Evolutionary conservation across 495 filamentous ascomycete species (phyloP), one percentile per base, ranked within the genome.

Genomic region (Xanthoparmelia taractica): DNA sequence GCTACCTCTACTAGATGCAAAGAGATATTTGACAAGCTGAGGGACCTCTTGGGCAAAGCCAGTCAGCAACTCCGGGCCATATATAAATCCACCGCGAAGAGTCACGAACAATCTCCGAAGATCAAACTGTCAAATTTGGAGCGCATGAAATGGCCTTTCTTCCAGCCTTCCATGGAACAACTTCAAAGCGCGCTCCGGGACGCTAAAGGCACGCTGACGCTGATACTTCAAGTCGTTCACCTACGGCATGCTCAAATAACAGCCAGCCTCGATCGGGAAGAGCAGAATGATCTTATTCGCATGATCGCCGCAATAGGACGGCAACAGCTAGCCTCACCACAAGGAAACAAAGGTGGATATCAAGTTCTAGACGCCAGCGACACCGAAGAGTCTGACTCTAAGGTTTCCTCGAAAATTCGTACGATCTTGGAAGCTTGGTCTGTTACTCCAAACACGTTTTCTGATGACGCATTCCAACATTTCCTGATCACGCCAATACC

Each of bases 191-290:
- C 13, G 20, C 50, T 54, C 2, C 17, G 50, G 33, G 50, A 54
- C 7, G 50, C 50, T n/a, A 54, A 54, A n/a, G 29, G 27, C 2
- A 54, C 50, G 27, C 50, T 54, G 17, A 54, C 29, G 1, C 10
- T 54, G 29, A 33, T 54, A 20, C 29, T 54, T 18, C 50, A 54
- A 54, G 29, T 54, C 50, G 50, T 54, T 12, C 50, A 54, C 29
- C 29, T 54, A 20, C 50, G 50, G 33, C 29, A 33, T n/a, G 50
- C 50, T 15, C 50, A 54, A 12, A 33, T 4, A 3, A 33, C 50
- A 6, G 50, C 27, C 15, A 54, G 50, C 50, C 17, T 54, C 6
- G 29, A 20, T 29, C 27, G 17, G 29, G 50, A 54, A 54, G 50
- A 54, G 50, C 50, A 54, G 50, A 33, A 33, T 0, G 50, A 54